Evolutionary conservation across 1,284 basidiomycete species (phyloP).

Genomic region (Ceratobasidium papillatum): DNA sequence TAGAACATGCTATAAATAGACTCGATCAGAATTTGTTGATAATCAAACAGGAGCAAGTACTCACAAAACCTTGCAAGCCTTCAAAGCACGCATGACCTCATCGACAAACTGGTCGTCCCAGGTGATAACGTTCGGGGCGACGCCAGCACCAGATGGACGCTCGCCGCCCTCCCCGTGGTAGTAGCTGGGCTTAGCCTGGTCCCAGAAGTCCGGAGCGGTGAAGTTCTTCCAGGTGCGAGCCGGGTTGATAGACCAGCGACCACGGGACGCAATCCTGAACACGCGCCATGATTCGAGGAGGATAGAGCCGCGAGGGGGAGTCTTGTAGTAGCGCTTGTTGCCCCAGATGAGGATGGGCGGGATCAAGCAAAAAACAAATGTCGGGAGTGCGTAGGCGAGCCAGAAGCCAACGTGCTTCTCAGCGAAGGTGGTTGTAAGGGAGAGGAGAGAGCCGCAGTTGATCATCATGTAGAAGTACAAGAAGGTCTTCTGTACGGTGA

Average conservation of each 20-base stretch:
- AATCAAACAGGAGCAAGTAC: slow-evolving; percentile 72
- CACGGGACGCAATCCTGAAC: slow-evolving; percentile 49
- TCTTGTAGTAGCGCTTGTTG: slow-evolving; percentile 54
- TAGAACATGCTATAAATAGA: slow-evolving; percentile 29
- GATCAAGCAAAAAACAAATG: slow-evolving; percentile 50
- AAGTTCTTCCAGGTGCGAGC: slow-evolving; percentile 47
- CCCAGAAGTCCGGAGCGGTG: slow-evolving; percentile 78
- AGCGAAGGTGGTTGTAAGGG: slow-evolving; percentile 43
- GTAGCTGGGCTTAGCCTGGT: slow-evolving; percentile 70
- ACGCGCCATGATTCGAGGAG: slow-evolving; percentile 49
- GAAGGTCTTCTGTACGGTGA: slow-evolving; percentile 60
- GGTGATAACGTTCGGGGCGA: slow-evolving; percentile 43
- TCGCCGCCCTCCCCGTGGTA: slow-evolving; percentile 43
- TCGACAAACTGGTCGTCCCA: slow-evolving; percentile 82
- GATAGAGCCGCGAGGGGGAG: slow-evolving; percentile 57
- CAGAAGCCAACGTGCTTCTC: slow-evolving; percentile 56
- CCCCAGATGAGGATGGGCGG: slow-evolving; percentile 55
- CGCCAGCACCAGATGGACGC: slow-evolving; percentile 53
- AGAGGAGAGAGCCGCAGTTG: slow-evolving; percentile 75
- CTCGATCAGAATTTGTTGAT: background rate
- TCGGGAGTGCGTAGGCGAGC: slow-evolving; percentile 49
- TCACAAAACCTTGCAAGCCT: slow-evolving; percentile 84
- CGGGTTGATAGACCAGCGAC: slow-evolving; percentile 53
- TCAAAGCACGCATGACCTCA: slow-evolving; percentile 81
- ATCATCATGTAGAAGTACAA: slow-evolving; percentile 62